Evolutionary conservation across 768 basidiomycete species (phyloP).

Genomic region (Lenzites betulinus): DNA sequence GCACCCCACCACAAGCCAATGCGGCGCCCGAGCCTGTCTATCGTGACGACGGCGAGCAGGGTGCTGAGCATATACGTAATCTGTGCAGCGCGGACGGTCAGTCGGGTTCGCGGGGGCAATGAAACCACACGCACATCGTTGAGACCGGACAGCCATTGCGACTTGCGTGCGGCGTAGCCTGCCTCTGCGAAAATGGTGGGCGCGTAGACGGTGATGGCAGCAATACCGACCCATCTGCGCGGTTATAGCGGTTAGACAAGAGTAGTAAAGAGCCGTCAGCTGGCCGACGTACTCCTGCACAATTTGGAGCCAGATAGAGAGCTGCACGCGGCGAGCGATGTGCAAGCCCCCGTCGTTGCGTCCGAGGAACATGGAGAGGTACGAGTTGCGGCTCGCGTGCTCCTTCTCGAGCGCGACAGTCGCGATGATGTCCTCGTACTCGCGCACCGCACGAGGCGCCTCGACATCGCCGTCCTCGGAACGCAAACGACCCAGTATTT

Average conservation of each 20-base stretch:
- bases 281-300: constrained; percentile 40
- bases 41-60: constrained; percentile 43
- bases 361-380: constrained; percentile 47
- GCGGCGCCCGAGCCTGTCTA: constrained; percentile 46
- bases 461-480: constrained; percentile 31
- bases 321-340: constrained; percentile 44
- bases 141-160: constrained; percentile 47
- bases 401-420: constrained; percentile 43
- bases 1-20: constrained; percentile 50
- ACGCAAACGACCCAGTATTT: constrained; percentile 38
- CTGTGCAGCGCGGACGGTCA: constrained; percentile 24
- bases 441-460: constrained; percentile 30
- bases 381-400: constrained; percentile 42
- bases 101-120: background rate
- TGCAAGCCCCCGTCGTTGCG: constrained; percentile 42
- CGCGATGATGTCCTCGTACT: constrained; percentile 43
- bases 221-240: constrained; percentile 45
- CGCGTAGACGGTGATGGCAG: constrained; percentile 48
- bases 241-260: background rate
- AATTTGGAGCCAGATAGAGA: constrained; percentile 48
- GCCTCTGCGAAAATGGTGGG: constrained; percentile 47
- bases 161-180: constrained; percentile 44
- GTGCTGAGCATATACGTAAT: constrained; percentile 47
- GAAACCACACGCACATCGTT: constrained; percentile 37
- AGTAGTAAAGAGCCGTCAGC: background rate